Evolutionary conservation across 495 filamentous ascomycete species (phyloP), one percentile per base, ranked within the genome.

Genomic region (Tuber umbilicatum): DNA sequence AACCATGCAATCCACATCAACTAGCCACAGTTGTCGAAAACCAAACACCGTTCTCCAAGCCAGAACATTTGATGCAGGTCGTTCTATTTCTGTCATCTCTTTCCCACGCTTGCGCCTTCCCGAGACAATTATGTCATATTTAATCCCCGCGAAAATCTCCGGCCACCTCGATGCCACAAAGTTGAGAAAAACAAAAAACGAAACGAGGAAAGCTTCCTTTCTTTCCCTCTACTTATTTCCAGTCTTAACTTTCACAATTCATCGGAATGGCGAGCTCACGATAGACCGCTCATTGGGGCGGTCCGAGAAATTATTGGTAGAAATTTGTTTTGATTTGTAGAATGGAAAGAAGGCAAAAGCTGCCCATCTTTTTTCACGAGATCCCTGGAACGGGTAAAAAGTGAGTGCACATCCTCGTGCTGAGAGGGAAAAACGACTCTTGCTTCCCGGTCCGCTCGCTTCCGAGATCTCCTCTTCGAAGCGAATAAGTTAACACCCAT

Each of bases 101-200:
- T 4, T 64, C 55, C 19, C 50, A 23, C 55, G 55, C 55, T 14
- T 64, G 27, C 55, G 55, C 55, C 27, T 35, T 64, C 55, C 55
- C 55, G 55, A 64, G 55, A 64, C 55, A 64, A 12, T 35, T 64
- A 64, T 64, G 55, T 64, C 55, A 64, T 64, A 4, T 6, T 64
- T 64, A 64, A 64, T 64, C 55, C 55, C 55, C 55, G 27, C 27
- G 55, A 35, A 64, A 64, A 64, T 64, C 55, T 64, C 55, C 55
- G 31, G 55, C 27, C 55, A 31, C 23, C 27, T 14, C 27, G 35
- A 64, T 6, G 12, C 31, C 31, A 31, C 27, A 4, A 16, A 31
- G 17, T 64, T 14, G 55, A 35, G 55, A 35, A 35, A 35, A 16
- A 64, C 0, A 60, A 31, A 27, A 31, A 35, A 31, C 12, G 27